Percentiles rank a stretch among this genome's conserved stretches.
Conservation (phyloP, 2,329 filamentous ascomycete species). For the Sporothrix luriei region DNA sequence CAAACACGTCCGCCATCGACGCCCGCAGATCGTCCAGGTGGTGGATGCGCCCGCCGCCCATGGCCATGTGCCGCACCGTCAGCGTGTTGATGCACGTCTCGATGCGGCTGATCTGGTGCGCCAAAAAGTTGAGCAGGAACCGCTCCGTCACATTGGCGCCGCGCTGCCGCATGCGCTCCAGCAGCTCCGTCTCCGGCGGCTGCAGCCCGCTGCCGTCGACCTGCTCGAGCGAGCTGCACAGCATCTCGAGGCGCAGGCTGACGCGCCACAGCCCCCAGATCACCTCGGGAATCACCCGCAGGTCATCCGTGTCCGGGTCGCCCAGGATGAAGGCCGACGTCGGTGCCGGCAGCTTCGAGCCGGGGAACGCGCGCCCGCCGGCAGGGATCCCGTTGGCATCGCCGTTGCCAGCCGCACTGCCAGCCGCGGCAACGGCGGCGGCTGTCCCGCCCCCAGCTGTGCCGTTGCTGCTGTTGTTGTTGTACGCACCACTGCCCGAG, state of each 20-base stretch:
- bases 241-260: conserved; percentile 85
- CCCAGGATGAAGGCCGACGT: conserved; percentile 24
- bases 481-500: background rate
- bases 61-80: conserved; percentile 74
- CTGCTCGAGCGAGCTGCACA: conserved; percentile 85
- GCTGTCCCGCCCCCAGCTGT: background rate
- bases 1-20: conserved; percentile 74
- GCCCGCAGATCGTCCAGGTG: conserved; percentile 72
- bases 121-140: conserved; percentile 85
- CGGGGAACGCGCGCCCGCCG: background rate
- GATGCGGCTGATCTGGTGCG: conserved; percentile 93
- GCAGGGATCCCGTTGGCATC: background rate
- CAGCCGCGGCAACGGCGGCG: conserved; percentile 19
- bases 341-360: conserved; percentile 8
- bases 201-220: conserved; percentile 65
- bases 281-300: conserved; percentile 57
- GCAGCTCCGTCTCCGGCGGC: conserved; percentile 77
- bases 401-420: background rate
- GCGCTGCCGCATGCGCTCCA: conserved; percentile 67
- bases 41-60: conserved; percentile 64
- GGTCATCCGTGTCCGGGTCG: conserved; percentile 26
- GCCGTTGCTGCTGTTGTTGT: background rate
- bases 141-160: conserved; percentile 86
- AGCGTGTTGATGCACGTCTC: conserved; percentile 87
- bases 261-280: conserved; percentile 91